phyloP scores from a whole-genome alignment of 345 rosid genomes.

The Camelina hispida region DNA sequence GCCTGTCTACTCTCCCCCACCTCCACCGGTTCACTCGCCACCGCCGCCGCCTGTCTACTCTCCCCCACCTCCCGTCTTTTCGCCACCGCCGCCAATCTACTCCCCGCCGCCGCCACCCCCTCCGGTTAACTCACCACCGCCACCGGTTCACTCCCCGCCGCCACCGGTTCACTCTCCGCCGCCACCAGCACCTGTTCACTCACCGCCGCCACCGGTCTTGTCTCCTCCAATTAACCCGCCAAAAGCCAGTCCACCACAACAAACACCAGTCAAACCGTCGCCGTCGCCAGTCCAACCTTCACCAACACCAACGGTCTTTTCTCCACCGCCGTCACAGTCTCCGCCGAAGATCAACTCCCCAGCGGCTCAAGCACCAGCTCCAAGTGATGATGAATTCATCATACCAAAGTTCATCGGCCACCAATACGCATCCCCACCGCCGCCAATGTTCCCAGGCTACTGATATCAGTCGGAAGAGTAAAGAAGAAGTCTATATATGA shows the following conservation, averaged over 20 bases:
- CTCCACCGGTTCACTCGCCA: constrained; percentile 21
- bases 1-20: no score
- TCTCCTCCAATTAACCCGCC: constrained; percentile 43
- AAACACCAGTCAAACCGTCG: constrained; percentile 13
- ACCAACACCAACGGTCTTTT: constrained; percentile 8
- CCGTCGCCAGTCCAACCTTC: constrained; percentile 28
- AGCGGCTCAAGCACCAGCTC: constrained; percentile 40
- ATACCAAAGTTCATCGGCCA: constrained; percentile 72
- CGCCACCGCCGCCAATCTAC: constrained; percentile 25
- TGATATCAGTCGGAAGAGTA: constrained; percentile 27
- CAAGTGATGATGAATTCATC: constrained; percentile 41
- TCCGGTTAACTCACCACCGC: constrained; percentile 6
- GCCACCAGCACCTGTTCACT: constrained; percentile 24
- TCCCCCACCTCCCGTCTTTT: constrained; percentile 28
- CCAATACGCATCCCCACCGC: constrained; percentile 82
- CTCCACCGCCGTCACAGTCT: constrained; percentile 36
- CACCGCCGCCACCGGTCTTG: constrained; percentile 33
- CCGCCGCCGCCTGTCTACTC: constrained; percentile 14
- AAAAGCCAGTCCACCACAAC: constrained; percentile 36
- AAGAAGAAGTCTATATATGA: not conserved
- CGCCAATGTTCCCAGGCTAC: constrained; percentile 78
- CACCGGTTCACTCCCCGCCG: constrained; percentile 13
- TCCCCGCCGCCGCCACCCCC: constrained; percentile 35
- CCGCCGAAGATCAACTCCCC: constrained; percentile 41
- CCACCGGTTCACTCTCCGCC: constrained; percentile 29